Conservation (phyloP, 495 filamentous ascomycete species). For the Penicillium atrosanguineum region DNA sequence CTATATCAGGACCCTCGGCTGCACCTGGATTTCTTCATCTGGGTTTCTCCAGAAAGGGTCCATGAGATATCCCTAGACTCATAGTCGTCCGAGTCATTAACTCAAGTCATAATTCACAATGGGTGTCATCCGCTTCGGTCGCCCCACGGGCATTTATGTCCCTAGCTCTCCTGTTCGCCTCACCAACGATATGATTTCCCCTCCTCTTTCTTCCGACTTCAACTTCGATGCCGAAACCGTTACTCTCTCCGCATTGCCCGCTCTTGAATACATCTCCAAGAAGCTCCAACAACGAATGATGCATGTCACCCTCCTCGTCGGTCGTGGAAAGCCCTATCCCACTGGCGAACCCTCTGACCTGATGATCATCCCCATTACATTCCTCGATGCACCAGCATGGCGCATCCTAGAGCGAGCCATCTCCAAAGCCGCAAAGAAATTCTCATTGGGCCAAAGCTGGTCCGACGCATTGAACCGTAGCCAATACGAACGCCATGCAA, state of each 20-base stretch:
- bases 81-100: background rate
- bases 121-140: slow-evolving; percentile 44
- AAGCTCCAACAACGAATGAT: slow-evolving; percentile 46
- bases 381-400: slow-evolving; percentile 36
- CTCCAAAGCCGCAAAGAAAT: slow-evolving; percentile 43
- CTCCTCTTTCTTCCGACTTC: slow-evolving; percentile 43
- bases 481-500: slow-evolving; percentile 35
- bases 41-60: slow-evolving; percentile 2
- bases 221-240: slow-evolving; percentile 43
- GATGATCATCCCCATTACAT: slow-evolving; percentile 45
- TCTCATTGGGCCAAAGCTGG: slow-evolving; percentile 45
- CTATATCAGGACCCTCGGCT: slow-evolving; percentile 18
- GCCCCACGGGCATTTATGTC: slow-evolving; percentile 41
- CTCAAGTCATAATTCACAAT: slow-evolving; percentile 24
- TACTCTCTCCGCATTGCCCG: slow-evolving; percentile 41
- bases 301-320: slow-evolving; percentile 48
- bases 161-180: slow-evolving; percentile 37
- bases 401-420: slow-evolving; percentile 39
- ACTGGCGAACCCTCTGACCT: slow-evolving; percentile 42
- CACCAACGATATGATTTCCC: slow-evolving; percentile 45
- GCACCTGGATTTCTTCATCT: slow-evolving; percentile 1
- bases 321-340: slow-evolving; percentile 45
- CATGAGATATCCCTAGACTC: background rate
- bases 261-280: slow-evolving; percentile 47
- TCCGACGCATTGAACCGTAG: slow-evolving; percentile 37